These are phyloP conservation scores for Symmetrospora coprosmae DNA, from an alignment of 768 basidiomycete genomes.

Conservation along the genomic window DNA sequence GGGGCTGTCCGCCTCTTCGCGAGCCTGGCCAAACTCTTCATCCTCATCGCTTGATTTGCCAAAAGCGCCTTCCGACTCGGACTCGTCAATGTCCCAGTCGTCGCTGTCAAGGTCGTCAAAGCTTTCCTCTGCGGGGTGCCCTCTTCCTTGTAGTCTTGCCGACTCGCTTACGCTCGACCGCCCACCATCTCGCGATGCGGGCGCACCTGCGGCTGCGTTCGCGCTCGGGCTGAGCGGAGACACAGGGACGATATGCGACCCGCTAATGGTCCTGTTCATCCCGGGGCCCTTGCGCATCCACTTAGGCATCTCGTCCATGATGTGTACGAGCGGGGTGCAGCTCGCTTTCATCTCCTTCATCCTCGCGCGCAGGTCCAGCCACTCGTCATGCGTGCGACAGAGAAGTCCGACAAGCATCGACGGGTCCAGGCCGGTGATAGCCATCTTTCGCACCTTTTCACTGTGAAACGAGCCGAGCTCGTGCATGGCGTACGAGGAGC, in stretches of 20 bases:
- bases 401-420: conserved; percentile 94
- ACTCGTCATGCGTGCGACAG: conserved; percentile 66
- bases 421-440: conserved; percentile 73
- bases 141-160: too few species aligned
- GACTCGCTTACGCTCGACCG: too few species aligned
- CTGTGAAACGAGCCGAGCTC: conserved; percentile 88
- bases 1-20: too few species aligned
- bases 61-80: neutral
- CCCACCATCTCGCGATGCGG: too few species aligned
- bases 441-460: conserved; percentile 93
- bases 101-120: neutral
- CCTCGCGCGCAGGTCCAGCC: conserved; percentile 61
- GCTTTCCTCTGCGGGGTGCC: too few species aligned
- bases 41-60: neutral
- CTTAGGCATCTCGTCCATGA: conserved; percentile 12
- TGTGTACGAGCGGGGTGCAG: neutral
- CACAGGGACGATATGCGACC: too few species aligned
- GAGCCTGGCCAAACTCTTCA: neutral
- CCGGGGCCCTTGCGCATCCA: conserved; percentile 21
- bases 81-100: conserved; percentile 10
- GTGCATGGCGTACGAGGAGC: conserved; percentile 53
- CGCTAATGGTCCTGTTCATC: too few species aligned
- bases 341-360: conserved; percentile 49
- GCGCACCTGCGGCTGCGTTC: too few species aligned
- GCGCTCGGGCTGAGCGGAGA: too few species aligned